phyloP scores from a whole-genome alignment of 2,329 filamentous ascomycete species.

The Diaporthe amygdali region DNA sequence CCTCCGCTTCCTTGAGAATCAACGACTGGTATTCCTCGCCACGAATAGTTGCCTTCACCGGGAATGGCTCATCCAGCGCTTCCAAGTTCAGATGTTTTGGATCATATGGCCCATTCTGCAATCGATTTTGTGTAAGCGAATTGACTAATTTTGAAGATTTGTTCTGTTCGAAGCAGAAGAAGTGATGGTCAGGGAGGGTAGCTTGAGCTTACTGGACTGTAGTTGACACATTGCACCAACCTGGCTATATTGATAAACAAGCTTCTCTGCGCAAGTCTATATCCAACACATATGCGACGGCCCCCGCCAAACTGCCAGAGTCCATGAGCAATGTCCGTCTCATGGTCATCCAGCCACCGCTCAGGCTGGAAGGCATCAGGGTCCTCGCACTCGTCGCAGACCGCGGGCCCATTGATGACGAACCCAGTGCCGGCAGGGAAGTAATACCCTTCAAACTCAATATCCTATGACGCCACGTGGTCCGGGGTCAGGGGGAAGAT shows the following conservation, averaged over 20 bases:
- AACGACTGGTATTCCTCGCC: too few species aligned
- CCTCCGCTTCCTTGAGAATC: too few species aligned
- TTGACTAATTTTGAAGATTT: neutral
- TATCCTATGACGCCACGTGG: constrained; percentile 45
- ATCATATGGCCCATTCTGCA: neutral
- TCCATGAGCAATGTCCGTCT: constrained; percentile 29
- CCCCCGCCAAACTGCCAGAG: constrained; percentile 35
- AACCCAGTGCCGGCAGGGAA: constrained; percentile 50
- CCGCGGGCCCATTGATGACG: constrained; percentile 43
- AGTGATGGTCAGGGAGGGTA: neutral
- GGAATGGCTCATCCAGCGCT: neutral
- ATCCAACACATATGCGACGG: constrained; percentile 31
- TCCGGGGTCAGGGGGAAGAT: constrained; percentile 42
- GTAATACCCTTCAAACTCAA: constrained; percentile 50
- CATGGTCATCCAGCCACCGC: constrained; percentile 39
- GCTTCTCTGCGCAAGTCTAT: constrained; percentile 32
- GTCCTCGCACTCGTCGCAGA: constrained; percentile 37
- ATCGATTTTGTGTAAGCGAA: neutral
- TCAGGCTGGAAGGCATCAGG: constrained; percentile 39
- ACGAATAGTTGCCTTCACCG: too few species aligned
- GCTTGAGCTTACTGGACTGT: constrained; percentile 6
- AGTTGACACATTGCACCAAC: constrained; percentile 32
- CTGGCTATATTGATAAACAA: constrained; percentile 33
- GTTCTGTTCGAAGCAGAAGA: neutral
- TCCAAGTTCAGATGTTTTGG: neutral